Percentiles rank a stretch among this genome's conserved stretches.
Evolutionary conservation across 352 stramenopile species (phyloP).

Genomic region (Pythium folliculosum): DNA sequence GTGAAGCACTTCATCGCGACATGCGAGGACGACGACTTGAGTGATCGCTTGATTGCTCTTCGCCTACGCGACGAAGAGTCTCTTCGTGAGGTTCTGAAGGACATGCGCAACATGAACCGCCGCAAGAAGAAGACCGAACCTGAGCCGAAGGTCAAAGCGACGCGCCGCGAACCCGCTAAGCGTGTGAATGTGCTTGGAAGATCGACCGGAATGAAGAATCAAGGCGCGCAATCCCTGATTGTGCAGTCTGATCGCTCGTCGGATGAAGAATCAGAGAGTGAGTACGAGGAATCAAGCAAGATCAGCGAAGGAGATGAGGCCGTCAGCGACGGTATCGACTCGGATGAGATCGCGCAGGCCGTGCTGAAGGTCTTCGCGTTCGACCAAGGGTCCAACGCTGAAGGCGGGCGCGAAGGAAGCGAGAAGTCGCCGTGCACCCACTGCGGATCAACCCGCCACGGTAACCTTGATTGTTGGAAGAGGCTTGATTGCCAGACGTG

Average conservation of each 20-base stretch:
- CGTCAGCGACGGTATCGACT: background rate
- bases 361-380: background rate
- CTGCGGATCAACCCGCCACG: slow-evolving; percentile 6
- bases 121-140: background rate
- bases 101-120: slow-evolving; percentile 1
- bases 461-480: slow-evolving; percentile 5
- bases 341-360: background rate
- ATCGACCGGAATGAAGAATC: background rate
- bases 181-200: background rate
- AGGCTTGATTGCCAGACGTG: slow-evolving; percentile 7
- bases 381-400: background rate
- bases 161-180: background rate
- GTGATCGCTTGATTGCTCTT: background rate
- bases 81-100: background rate
- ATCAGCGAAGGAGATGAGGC: background rate
- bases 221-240: background rate
- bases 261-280: background rate
- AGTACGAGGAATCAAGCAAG: background rate
- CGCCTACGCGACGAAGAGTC: slow-evolving; percentile 3
- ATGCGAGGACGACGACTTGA: slow-evolving; percentile 1
- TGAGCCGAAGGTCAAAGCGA: background rate
- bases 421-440: slow-evolving; percentile 9
- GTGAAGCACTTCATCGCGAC: slow-evolving; percentile 14
- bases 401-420: background rate
- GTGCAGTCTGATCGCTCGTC: background rate